phyloP scores from a whole-genome alignment of 2,329 filamentous ascomycete species.

The Cercospora nicotianae region DNA sequence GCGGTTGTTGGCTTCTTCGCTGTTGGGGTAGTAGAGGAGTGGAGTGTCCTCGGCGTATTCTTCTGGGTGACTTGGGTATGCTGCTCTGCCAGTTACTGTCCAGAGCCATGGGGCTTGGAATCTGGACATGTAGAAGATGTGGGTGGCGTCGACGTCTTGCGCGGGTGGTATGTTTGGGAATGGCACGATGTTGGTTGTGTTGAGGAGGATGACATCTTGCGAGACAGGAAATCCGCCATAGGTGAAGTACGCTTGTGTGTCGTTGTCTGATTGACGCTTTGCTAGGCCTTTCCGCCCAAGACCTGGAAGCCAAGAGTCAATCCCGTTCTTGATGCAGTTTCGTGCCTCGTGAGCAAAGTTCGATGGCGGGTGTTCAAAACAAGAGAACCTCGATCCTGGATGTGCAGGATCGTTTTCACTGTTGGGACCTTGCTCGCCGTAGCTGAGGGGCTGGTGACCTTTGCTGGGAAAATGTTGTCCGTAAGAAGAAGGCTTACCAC shows the following conservation, averaged over 20 bases:
- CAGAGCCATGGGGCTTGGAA: slow-evolving; percentile 12
- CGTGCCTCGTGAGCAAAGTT: neutral
- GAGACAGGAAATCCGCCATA: slow-evolving; percentile 16
- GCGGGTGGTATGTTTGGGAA: slow-evolving; percentile 18
- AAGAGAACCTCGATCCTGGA: neutral
- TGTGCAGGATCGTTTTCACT: neutral
- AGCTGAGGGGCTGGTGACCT: neutral
- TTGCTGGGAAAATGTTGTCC: neutral
- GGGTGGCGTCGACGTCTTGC: slow-evolving; percentile 9
- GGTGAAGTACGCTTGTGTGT: slow-evolving; percentile 10
- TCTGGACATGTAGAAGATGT: slow-evolving; percentile 18
- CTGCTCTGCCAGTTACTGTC: slow-evolving; percentile 8
- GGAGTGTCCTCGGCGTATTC: slow-evolving; percentile 16
- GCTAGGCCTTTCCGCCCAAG: neutral
- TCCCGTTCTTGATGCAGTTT: neutral
- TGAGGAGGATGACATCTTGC: slow-evolving; percentile 12
- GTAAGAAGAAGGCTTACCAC: neutral
- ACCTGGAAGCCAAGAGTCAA: neutral
- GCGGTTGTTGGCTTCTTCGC: slow-evolving; percentile 12
- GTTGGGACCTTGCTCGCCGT: neutral
- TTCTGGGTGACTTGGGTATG: slow-evolving; percentile 11
- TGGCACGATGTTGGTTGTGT: slow-evolving; percentile 13
- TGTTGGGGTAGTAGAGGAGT: slow-evolving; percentile 21
- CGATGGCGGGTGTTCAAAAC: neutral
- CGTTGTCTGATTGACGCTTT: neutral